Base-by-base conservation (phyloP, 805 yeast genomes). In the Pichia phayaonensis region DNA sequence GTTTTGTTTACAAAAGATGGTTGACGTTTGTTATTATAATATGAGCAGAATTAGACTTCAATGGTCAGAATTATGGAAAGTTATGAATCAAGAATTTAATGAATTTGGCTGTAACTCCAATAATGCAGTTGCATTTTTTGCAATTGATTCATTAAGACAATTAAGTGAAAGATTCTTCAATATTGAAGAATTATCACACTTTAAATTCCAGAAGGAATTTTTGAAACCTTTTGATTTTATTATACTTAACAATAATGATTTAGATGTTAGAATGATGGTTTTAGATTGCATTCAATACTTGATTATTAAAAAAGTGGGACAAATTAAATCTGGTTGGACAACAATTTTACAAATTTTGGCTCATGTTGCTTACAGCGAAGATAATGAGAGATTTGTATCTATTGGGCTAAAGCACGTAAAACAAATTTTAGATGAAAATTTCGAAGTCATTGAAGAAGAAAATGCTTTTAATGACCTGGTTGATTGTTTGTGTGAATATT, bases 21-120 rank as follows among this genome's bases (percentile, higher is more conserved):
- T 94, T 47, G 99, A 95, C 68, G 95, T 94, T 42, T 92, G 97
- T 68, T 92, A 94, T 67, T 94, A 95, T 72, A 95, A 95, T 65
- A 94, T 94, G 97, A 82, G 82, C 46, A 86, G 99, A 72, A 90
- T 94, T 59, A 81, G 96, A 66, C 83, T 94, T 54, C 97, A 95
- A 68, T 94, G 99, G 97, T 81, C 96, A 7, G 92, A 88, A 49
- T 74, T 94, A 52, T 94, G 99, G 99, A 79, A 86, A 16, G 85
- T 87, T 11, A 86, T 94, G 86, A 96, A 96, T 16, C 86, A 79
- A 51, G 86, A 87, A 42, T 94, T 94, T 70, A 87, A 88, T 56
- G 78, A 74, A 45, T 90, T 90, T 56, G 95, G 95, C 3, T 83
- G 95, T 52, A 86, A 87, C 62, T 68, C 80, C 40, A 92, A 90